phyloP scores from a whole-genome alignment of 345 rosid genomes.

The Angophora floribunda region DNA sequence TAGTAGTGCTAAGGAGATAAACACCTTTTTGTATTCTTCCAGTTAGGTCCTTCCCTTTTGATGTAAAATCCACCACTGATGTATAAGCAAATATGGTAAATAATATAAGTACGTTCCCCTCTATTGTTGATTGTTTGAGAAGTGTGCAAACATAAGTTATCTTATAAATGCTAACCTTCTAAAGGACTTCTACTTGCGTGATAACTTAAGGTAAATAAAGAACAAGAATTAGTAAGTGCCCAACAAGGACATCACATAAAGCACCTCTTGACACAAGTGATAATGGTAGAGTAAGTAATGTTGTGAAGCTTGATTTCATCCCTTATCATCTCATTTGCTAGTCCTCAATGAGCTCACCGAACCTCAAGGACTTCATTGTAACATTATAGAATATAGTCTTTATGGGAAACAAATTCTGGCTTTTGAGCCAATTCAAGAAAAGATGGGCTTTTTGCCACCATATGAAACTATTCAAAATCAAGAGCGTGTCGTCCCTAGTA shows the following conservation, averaged over 20 bases:
- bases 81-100: too few species aligned
- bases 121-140: too few species aligned
- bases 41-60: too few species aligned
- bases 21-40: too few species aligned
- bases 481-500: slow-evolving; percentile 50
- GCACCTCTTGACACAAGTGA: slow-evolving; percentile 79
- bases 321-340: slow-evolving; percentile 78
- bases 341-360: slow-evolving; percentile 68
- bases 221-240: too few species aligned
- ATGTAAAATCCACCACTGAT: too few species aligned
- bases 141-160: too few species aligned
- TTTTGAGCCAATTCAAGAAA: slow-evolving; percentile 70
- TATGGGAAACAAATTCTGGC: slow-evolving; percentile 63
- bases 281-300: slow-evolving; percentile 91
- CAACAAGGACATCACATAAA: neutral
- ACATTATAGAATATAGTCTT: slow-evolving; percentile 79
- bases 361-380: slow-evolving; percentile 75
- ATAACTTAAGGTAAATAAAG: too few species aligned
- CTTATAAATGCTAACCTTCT: too few species aligned
- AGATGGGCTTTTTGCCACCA: slow-evolving; percentile 59
- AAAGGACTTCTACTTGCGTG: too few species aligned
- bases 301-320: slow-evolving; percentile 74
- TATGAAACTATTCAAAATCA: slow-evolving; percentile 58
- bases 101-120: too few species aligned
- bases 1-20: too few species aligned